Conservation (phyloP, 805 yeast species). For the Candida methanosorbosa region DNA sequence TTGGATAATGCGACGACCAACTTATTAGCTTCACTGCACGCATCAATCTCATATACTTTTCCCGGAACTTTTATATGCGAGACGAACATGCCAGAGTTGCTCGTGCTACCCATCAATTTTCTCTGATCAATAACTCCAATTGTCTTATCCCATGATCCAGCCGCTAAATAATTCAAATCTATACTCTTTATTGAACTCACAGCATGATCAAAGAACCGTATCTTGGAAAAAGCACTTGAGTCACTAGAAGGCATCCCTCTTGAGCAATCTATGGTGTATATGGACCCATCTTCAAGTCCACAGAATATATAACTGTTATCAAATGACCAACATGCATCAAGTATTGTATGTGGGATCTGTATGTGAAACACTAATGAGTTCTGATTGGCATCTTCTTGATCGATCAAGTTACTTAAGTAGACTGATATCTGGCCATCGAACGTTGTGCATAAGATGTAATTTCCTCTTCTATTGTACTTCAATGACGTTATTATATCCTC, state of each 20-base stretch:
- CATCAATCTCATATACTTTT: conserved; percentile 56
- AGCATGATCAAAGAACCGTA: neutral
- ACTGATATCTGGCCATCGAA: conserved; percentile 1
- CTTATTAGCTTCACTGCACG: conserved; percentile 24
- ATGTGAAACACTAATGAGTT: no score
- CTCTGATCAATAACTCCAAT: conserved; percentile 40
- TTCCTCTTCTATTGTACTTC: neutral
- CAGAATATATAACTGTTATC: neutral
- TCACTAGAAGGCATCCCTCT: no score
- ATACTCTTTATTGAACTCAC: neutral
- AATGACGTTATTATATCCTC: conserved; percentile 1
- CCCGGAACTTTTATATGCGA: conserved; percentile 22
- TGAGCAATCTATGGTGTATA: neutral
- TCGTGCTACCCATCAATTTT: no score
- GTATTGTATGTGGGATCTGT: neutral
- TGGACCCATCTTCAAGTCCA: neutral
- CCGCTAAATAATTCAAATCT: conserved; percentile 26
- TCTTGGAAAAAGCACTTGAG: no score
- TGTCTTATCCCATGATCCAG: conserved; percentile 58
- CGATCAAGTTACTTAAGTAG: neutral
- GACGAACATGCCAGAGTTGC: conserved; percentile 11
- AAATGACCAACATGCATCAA: neutral
- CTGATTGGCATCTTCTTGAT: neutral
- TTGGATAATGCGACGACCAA: conserved; percentile 41
- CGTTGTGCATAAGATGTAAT: neutral